A percentile compares a stretch with the other conserved stretches of the same genome.
phyloP scores from a whole-genome alignment of 164 flowering plant genomes.

The Vitis rotundifolia region DNA sequence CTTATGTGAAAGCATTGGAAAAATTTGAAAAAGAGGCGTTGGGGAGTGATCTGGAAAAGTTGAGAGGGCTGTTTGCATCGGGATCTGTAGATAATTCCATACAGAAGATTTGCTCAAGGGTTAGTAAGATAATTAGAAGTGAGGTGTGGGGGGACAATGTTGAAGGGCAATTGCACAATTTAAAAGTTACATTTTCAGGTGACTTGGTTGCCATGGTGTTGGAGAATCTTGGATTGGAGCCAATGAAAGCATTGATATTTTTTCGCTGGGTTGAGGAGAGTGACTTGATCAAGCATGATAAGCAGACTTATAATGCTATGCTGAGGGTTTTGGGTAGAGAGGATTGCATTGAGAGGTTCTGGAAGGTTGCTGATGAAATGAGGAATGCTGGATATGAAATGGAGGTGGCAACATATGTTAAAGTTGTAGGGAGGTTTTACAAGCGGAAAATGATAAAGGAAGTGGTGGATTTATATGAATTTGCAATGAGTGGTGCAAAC shows the following conservation, averaged over 20 bases:
- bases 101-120: constrained; percentile 30
- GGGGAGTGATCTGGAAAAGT: constrained; percentile 42
- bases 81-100: constrained; percentile 39
- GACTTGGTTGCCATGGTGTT: constrained; percentile 49
- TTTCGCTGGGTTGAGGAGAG: constrained; percentile 71
- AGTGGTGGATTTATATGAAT: constrained; percentile 67
- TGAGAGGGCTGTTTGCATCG: constrained; percentile 41
- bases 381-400: constrained; percentile 52
- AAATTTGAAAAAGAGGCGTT: constrained; percentile 53
- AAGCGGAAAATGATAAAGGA: constrained; percentile 65
- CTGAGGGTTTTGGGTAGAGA: constrained; percentile 58
- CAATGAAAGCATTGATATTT: constrained; percentile 58
- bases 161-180: constrained; percentile 35
- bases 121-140: constrained; percentile 43
- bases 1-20: constrained; percentile 32
- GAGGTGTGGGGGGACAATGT: constrained; percentile 60
- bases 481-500: constrained; percentile 53
- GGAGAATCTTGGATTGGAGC: constrained; percentile 45
- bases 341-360: constrained; percentile 57
- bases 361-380: constrained; percentile 68
- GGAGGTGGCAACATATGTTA: constrained; percentile 51
- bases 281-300: constrained; percentile 48
- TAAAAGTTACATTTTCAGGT: constrained; percentile 38
- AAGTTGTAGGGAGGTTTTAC: constrained; percentile 40
- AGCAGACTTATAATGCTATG: constrained; percentile 53